phyloP scores from a whole-genome alignment of 2,329 filamentous ascomycete species.

The Zasmidium angulare region DNA sequence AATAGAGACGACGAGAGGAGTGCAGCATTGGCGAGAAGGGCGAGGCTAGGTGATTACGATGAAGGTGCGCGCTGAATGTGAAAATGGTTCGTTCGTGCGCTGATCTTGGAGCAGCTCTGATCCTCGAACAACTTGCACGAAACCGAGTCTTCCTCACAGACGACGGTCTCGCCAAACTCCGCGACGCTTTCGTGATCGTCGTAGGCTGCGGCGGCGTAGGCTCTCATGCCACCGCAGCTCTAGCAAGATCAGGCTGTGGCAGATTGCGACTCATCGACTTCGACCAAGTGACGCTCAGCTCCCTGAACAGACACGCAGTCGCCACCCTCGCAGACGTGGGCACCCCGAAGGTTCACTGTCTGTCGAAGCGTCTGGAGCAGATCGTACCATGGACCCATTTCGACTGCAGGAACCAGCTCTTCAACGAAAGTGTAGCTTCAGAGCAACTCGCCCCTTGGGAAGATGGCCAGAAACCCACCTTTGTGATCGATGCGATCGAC shows the following conservation, averaged over 20 bases:
- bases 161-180: slow-evolving; percentile 75
- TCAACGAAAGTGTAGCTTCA: slow-evolving; percentile 66
- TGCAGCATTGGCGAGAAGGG: slow-evolving; percentile 58
- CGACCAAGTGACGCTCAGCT: slow-evolving; percentile 93
- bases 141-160: slow-evolving; percentile 89
- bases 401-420: slow-evolving; percentile 82
- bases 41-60: slow-evolving; percentile 64
- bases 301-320: slow-evolving; percentile 91
- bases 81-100: slow-evolving; percentile 8
- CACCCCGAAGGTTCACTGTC: slow-evolving; percentile 83
- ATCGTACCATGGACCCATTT: slow-evolving; percentile 91
- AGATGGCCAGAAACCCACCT: slow-evolving; percentile 67
- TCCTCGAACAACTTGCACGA: slow-evolving; percentile 89
- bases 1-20: slow-evolving; percentile 58
- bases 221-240: slow-evolving; percentile 82
- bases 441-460: slow-evolving; percentile 67
- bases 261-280: slow-evolving; percentile 90
- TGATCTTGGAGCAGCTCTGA: slow-evolving; percentile 63
- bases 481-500: slow-evolving; percentile 95
- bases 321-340: slow-evolving; percentile 93
- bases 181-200: slow-evolving; percentile 79
- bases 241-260: slow-evolving; percentile 87
- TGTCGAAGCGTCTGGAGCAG: slow-evolving; percentile 76
- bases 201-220: slow-evolving; percentile 95
- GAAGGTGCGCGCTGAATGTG: slow-evolving; percentile 45